Conservation (phyloP, 2,329 filamentous ascomycete species). For the Fusarium sp. region DNA sequence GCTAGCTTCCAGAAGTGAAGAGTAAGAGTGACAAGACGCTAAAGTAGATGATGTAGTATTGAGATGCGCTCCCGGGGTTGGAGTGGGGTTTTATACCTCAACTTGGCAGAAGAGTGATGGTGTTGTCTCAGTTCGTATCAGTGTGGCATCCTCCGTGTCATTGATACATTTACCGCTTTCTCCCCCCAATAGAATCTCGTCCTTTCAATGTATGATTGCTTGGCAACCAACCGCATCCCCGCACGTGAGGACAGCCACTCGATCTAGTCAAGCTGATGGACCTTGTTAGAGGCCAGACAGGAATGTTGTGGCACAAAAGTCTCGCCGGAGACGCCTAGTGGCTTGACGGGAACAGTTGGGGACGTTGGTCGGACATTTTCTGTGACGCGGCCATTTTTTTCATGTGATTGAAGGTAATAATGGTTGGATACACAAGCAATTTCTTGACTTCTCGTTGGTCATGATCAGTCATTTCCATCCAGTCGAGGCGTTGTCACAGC, state of each 20-base stretch:
- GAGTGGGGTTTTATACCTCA: not conserved
- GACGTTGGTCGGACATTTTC: not conserved
- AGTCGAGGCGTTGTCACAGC: not conserved
- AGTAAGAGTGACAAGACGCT: not conserved
- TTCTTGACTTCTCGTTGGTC: not conserved
- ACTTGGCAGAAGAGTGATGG: not conserved
- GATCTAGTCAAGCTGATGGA: not conserved
- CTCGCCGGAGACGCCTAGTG: not conserved
- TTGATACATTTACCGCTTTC: not conserved
- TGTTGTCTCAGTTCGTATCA: not conserved
- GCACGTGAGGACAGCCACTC: not conserved
- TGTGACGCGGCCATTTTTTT: not conserved
- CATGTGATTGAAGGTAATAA: not conserved
- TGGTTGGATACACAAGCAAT: too few species aligned
- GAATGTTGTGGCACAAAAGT: not conserved
- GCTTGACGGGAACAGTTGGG: not conserved
- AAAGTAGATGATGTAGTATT: not conserved
- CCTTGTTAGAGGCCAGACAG: not conserved
- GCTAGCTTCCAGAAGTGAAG: not conserved
- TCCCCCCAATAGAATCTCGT: not conserved
- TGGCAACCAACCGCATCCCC: not conserved
- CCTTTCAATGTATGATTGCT: not conserved
- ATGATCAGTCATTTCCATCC: not conserved
- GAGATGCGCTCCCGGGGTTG: not conserved
- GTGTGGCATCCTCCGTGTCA: not conserved